phyloP scores from a whole-genome alignment of 495 filamentous ascomycete species.

The Elasticomyces elasticus region DNA sequence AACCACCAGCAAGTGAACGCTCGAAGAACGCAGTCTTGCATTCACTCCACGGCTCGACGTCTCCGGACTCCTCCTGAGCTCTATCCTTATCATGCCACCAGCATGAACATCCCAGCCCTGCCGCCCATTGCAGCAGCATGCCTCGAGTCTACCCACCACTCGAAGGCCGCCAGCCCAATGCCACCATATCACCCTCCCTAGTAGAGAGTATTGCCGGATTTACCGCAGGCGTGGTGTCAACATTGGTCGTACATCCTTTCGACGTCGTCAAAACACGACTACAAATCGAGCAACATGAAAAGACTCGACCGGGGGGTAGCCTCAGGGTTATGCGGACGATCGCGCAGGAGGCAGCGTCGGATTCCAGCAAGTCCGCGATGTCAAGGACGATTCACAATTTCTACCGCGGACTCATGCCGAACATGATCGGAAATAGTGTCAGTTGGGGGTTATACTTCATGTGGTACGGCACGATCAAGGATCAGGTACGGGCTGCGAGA shows the following conservation, averaged over 20 bases:
- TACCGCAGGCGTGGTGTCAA: slow-evolving; percentile 74
- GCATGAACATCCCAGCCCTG: slow-evolving; percentile 7
- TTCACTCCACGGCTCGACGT: background rate
- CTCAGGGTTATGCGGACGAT: slow-evolving; percentile 47
- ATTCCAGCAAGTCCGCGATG: background rate
- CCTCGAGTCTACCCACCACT: slow-evolving; percentile 33
- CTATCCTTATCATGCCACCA: background rate
- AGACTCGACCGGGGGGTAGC: slow-evolving; percentile 28
- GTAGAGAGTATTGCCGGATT: slow-evolving; percentile 88
- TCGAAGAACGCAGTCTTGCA: too few relatives aligned
- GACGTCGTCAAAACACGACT: slow-evolving; percentile 94
- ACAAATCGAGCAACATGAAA: slow-evolving; percentile 45
- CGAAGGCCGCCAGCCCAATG: slow-evolving; percentile 29
- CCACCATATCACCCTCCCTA: slow-evolving; percentile 59
- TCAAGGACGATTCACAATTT: slow-evolving; percentile 41
- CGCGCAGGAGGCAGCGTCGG: slow-evolving; percentile 13
- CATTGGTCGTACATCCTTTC: slow-evolving; percentile 73
- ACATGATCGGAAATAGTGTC: slow-evolving; percentile 79
- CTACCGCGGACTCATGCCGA: slow-evolving; percentile 83
- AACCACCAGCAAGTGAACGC: background rate
- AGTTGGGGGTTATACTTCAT: slow-evolving; percentile 91
- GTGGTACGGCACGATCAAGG: slow-evolving; percentile 53
- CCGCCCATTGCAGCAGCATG: slow-evolving; percentile 20
- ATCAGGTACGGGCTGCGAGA: slow-evolving; percentile 26
- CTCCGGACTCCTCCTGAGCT: background rate